phyloP scores from a whole-genome alignment of 257 asterid species.

The Lavandula angustifolia region DNA sequence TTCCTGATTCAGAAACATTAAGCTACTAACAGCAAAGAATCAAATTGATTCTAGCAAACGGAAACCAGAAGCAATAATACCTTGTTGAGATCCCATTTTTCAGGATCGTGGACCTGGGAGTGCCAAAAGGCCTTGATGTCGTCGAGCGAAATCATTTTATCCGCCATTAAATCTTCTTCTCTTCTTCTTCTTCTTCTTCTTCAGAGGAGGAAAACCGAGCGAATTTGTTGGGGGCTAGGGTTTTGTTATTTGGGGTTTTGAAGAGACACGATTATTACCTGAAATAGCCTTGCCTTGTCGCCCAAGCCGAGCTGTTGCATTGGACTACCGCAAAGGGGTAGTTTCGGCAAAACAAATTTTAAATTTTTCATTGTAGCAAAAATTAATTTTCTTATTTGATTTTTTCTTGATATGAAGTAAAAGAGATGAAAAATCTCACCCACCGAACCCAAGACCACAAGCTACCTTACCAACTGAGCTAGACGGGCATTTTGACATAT shows the following conservation, averaged over 20 bases:
- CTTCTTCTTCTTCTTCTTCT: background rate
- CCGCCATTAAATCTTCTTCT: conserved; percentile 50
- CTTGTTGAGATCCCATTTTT: conserved; percentile 74
- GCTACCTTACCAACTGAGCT: too few species aligned
- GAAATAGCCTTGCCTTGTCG: conserved; percentile 12
- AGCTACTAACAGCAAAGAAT: background rate
- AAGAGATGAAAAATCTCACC: too few species aligned
- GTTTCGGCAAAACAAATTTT: background rate
- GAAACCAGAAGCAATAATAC: conserved; percentile 36
- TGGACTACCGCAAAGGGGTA: background rate
- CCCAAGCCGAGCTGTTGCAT: background rate
- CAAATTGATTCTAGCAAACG: background rate
- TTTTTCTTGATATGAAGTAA: too few species aligned
- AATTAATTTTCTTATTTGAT: too few species aligned
- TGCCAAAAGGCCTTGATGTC: conserved; percentile 69
- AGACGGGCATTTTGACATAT: too few species aligned
- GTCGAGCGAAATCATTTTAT: conserved; percentile 50
- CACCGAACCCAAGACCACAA: too few species aligned
- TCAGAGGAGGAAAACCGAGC: conserved; percentile 6
- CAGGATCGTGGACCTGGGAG: conserved; percentile 82
- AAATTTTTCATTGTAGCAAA: too few species aligned
- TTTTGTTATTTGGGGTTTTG: conserved; percentile 33
- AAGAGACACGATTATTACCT: background rate
- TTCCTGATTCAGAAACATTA: background rate
- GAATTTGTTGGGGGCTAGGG: conserved; percentile 38